Evolutionary conservation across 257 asterid genomes (phyloP).

Genomic region (Paraleonurus japonicus): DNA sequence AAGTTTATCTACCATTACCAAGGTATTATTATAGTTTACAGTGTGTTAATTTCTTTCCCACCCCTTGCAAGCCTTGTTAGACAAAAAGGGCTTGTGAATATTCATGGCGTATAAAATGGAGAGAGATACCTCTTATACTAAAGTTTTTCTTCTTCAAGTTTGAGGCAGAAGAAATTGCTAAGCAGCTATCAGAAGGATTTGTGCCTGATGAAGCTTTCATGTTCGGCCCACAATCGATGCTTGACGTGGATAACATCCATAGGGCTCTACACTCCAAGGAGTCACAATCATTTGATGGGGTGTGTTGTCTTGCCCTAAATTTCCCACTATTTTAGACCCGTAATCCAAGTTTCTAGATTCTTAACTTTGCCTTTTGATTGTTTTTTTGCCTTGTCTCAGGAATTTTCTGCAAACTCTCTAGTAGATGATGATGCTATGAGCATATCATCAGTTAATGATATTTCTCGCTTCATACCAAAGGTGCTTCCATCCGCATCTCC

Average conservation of each 20-base stretch:
- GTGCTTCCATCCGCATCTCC: slow-evolving; percentile 80
- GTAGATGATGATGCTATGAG: slow-evolving; percentile 74
- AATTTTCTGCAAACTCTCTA: slow-evolving; percentile 58
- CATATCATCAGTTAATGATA: slow-evolving; percentile 72
- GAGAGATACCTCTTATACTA: background rate
- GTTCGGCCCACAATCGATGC: slow-evolving; percentile 69
- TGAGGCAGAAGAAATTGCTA: slow-evolving; percentile 60
- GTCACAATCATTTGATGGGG: slow-evolving; percentile 83
- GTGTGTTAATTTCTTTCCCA: background rate
- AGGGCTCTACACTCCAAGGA: slow-evolving; percentile 52
- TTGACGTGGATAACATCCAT: slow-evolving; percentile 57
- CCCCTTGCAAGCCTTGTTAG: no score
- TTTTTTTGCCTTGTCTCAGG: slow-evolving; percentile 43
- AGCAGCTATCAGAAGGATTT: slow-evolving; percentile 75
- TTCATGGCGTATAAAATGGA: background rate
- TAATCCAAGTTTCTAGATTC: background rate
- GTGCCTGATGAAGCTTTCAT: slow-evolving; percentile 81
- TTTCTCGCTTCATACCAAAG: slow-evolving; percentile 68
- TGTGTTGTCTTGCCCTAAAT: slow-evolving; percentile 23
- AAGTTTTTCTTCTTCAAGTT: slow-evolving; percentile 40
- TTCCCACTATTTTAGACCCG: background rate
- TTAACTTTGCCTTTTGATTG: background rate
- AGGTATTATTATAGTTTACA: slow-evolving; percentile 44
- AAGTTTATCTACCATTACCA: slow-evolving; percentile 53
- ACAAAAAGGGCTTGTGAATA: background rate